A percentile compares a stretch with the other conserved stretches of the same genome.
Evolutionary conservation across 371 early-diverging fungal genomes (phyloP).

Genomic region (Syncephalastrum sp.): DNA sequence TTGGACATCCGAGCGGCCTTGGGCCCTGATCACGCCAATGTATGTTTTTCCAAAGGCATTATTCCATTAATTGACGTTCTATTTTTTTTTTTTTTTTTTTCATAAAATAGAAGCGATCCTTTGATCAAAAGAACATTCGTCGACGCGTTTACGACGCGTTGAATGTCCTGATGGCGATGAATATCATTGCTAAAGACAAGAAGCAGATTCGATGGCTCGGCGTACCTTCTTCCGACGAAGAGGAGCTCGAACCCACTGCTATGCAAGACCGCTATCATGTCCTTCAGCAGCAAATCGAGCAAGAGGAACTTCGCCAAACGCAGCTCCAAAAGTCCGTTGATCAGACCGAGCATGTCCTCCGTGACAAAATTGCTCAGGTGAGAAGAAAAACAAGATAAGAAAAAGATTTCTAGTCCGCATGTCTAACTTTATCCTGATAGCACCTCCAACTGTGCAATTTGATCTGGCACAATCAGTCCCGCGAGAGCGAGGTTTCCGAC

Average conservation of each 20-base stretch:
- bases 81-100: no score
- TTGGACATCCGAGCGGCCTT: slow-evolving; percentile 14
- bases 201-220: slow-evolving; percentile 74
- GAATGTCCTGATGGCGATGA: slow-evolving; percentile 72
- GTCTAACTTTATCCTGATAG: background rate
- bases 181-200: slow-evolving; percentile 63
- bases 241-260: background rate
- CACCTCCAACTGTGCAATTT: slow-evolving; percentile 18
- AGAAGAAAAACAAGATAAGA: slow-evolving; percentile 1
- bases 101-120: slow-evolving; percentile 22
- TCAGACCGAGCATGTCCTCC: slow-evolving; percentile 10
- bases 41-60: slow-evolving; percentile 5
- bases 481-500: background rate
- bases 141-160: slow-evolving; percentile 78
- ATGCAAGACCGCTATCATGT: slow-evolving; percentile 6
- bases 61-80: background rate
- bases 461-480: slow-evolving; percentile 14
- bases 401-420: background rate
- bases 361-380: slow-evolving; percentile 12
- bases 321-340: slow-evolving; percentile 11
- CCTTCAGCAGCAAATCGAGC: slow-evolving; percentile 11
- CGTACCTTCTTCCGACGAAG: slow-evolving; percentile 28
- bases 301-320: slow-evolving; percentile 18
- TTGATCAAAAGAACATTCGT: slow-evolving; percentile 73
- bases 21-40: slow-evolving; percentile 6